A percentile compares a stretch with the other conserved stretches of the same genome.
phyloP scores from a whole-genome alignment of 768 basidiomycete genomes.

The Mycena vitilis region DNA sequence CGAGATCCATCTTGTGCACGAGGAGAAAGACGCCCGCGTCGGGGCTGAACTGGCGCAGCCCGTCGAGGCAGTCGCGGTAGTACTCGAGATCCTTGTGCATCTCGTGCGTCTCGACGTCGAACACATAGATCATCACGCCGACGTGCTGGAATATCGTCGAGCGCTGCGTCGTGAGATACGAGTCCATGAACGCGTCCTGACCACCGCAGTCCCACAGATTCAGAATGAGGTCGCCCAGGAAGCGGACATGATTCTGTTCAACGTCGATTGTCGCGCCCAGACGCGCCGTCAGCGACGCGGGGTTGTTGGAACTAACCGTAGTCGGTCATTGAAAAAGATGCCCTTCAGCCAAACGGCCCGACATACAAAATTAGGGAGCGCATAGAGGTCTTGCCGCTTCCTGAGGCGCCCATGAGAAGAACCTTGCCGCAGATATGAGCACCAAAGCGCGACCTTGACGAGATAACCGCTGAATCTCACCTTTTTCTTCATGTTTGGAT shows the following conservation, averaged over 20 bases:
- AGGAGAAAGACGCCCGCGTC: slow-evolving; percentile 90
- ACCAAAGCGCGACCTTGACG: neutral
- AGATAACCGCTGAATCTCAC: slow-evolving; percentile 43
- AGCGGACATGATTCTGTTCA: slow-evolving; percentile 96
- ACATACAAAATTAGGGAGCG: slow-evolving; percentile 97
- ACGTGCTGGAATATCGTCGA: slow-evolving; percentile 97
- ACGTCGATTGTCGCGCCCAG: slow-evolving; percentile 98
- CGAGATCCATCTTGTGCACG: slow-evolving; percentile 98
- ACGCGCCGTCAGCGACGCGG: slow-evolving; percentile 89
- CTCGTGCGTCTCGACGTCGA: slow-evolving; percentile 92
- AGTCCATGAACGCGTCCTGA: slow-evolving; percentile 98
- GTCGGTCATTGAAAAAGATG: slow-evolving; percentile 11
- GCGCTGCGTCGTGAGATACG: slow-evolving; percentile 91
- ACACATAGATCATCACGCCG: slow-evolving; percentile 98
- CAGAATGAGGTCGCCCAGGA: slow-evolving; percentile 94
- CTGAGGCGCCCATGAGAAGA: slow-evolving; percentile 97
- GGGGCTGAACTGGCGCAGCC: slow-evolving; percentile 80
- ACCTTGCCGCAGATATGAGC: slow-evolving; percentile 64
- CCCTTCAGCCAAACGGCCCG: slow-evolving; percentile 7
- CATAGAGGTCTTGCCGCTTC: slow-evolving; percentile 97
- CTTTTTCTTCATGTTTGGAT: slow-evolving; percentile 70
- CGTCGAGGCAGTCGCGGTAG: slow-evolving; percentile 91
- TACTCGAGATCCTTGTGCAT: slow-evolving; percentile 89
- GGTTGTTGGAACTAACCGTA: slow-evolving; percentile 86
- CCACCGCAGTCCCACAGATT: slow-evolving; percentile 99